These are phyloP conservation scores for Neofusicoccum cordaticola DNA, from an alignment of 2,329 filamentous ascomycete species.

Conservation along the genomic window DNA sequence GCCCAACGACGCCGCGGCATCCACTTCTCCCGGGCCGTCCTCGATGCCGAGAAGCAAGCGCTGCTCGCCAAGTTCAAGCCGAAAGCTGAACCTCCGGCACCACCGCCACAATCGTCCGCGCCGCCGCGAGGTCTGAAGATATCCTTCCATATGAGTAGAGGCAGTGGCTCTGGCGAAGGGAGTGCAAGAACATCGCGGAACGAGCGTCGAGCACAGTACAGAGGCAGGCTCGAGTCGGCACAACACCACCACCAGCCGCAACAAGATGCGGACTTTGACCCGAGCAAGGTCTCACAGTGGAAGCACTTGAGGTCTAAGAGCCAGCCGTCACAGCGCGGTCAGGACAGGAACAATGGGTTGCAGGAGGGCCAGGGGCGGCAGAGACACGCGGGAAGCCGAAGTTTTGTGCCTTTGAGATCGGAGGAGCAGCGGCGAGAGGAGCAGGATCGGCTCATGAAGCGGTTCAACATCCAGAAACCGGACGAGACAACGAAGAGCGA, in stretches of 20 bases:
- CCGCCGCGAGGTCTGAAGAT: too few relatives aligned
- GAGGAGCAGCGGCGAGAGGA: background rate
- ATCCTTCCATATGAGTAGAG: too few relatives aligned
- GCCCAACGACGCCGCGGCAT: slow-evolving; percentile 30
- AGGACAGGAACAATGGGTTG: background rate
- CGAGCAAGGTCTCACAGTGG: background rate
- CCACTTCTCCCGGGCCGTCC: background rate
- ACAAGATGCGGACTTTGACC: background rate
- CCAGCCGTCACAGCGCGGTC: background rate
- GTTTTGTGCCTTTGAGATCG: background rate
- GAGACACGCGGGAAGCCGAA: background rate
- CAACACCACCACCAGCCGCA: background rate
- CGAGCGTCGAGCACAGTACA: background rate
- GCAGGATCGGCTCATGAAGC: background rate
- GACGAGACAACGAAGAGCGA: background rate
- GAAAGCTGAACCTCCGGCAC: too few relatives aligned
- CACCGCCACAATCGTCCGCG: too few relatives aligned
- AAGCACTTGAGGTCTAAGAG: background rate
- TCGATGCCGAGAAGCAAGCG: too few relatives aligned
- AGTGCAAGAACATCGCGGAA: too few relatives aligned
- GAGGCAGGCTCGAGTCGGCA: background rate
- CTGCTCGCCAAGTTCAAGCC: too few relatives aligned
- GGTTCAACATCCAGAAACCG: background rate
- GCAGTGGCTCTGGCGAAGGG: too few relatives aligned
- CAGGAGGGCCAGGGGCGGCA: background rate